phyloP scores from a whole-genome alignment of 306 rosid species.

The Rosa persica region DNA sequence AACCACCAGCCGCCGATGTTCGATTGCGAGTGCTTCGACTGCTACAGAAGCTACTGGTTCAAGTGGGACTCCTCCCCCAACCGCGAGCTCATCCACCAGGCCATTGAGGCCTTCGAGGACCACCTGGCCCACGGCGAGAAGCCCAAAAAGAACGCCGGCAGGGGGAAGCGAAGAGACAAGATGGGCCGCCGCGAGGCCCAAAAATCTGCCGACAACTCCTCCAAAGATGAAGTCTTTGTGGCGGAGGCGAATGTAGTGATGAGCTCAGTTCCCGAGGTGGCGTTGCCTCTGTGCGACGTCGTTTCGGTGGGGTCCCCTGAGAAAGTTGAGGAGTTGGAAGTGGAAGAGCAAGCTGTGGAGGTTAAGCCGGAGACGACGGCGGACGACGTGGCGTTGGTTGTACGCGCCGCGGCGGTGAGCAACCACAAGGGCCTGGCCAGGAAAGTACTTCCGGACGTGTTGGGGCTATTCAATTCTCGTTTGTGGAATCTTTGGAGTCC shows the following conservation, averaged over 20 bases:
- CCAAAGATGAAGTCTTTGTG: neutral
- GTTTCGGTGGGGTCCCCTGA: neutral
- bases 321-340: slow-evolving; percentile 10
- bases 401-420: slow-evolving; percentile 32
- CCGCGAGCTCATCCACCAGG: slow-evolving; percentile 60
- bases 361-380: slow-evolving; percentile 12
- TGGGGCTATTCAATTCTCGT: slow-evolving; percentile 67
- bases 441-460: slow-evolving; percentile 74
- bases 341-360: slow-evolving; percentile 6
- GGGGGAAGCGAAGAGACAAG: slow-evolving; percentile 39
- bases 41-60: slow-evolving; percentile 63
- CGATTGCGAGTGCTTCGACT: slow-evolving; percentile 59
- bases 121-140: slow-evolving; percentile 44
- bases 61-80: slow-evolving; percentile 63
- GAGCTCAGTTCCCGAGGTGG: neutral
- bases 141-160: slow-evolving; percentile 31
- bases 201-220: neutral
- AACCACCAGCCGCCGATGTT: slow-evolving; percentile 42
- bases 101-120: slow-evolving; percentile 68
- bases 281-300: slow-evolving; percentile 7
- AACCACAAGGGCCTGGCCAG: slow-evolving; percentile 58
- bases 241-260: neutral
- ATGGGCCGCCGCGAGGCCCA: slow-evolving; percentile 24
- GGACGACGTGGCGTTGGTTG: slow-evolving; percentile 15
- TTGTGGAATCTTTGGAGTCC: slow-evolving; percentile 80